Base-by-base conservation (phyloP, 2,329 filamentous ascomycete genomes). In the Aspergillus sp. region DNA sequence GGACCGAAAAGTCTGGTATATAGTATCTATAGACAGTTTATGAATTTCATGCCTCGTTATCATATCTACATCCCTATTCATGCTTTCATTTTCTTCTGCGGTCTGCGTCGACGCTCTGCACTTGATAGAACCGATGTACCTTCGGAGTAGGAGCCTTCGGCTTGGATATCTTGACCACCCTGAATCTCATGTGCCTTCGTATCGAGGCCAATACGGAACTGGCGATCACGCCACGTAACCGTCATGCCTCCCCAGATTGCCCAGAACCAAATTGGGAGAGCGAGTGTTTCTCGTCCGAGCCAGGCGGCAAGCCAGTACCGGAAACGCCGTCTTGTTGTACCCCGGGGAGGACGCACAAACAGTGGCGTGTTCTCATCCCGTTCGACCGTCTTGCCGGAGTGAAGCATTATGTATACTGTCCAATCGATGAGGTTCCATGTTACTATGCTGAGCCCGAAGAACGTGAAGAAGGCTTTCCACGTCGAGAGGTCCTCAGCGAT, bases 191-290 rank as follows among this genome's bases (percentile, higher is more conserved):
- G 81, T 25, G 96, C 93, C 51, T 87, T 90, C 82, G 93, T 93
- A 71, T 98, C 90, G 65, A 91, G 82, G 1, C 88, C 86, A 1
- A 98, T 93, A 66, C 84, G 85, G 71, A 98, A 98, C 27, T 80
- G 83, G 68, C 87, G 88, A 0, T 93, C 93, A 55, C 95, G 81
- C 96, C 95, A 99, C 52, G 85, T 85, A 0, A 99, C 91, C 0
- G 87, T 93, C 2, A 89, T 86, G 0, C 95, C 95, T n/a, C 93
- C 88, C 65, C 91, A 85, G 19, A 97, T 90, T 1, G 95, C 95
- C 85, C 89, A 92, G 0, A 86, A 78, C 95, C 95, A 99, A 58
- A 99, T 89, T 0, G 93, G 93, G 46, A 96, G 79, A 0, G 95
- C 93, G 8, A 97, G 79, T 0, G 85, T 63, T 75, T 99, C 95